These are phyloP conservation scores for Fremontodendron californicum DNA, from an alignment of 345 rosid species.

Conservation along the genomic window DNA sequence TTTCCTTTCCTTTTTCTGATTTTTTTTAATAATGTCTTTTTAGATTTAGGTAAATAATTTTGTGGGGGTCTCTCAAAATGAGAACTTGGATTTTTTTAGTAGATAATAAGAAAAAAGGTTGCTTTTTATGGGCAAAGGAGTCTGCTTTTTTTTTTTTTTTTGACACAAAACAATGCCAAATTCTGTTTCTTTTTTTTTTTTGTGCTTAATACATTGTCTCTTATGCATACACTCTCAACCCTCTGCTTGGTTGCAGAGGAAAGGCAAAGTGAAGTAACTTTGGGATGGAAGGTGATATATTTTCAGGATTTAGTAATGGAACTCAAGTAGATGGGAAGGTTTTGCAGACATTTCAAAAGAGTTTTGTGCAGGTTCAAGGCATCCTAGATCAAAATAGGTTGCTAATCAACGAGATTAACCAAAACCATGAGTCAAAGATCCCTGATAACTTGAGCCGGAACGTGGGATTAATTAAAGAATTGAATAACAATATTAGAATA, in stretches of 20 bases:
- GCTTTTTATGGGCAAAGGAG: conserved; percentile 5
- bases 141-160: not conserved
- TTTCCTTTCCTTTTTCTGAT: not conserved
- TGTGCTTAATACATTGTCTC: conserved; percentile 5
- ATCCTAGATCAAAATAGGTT: conserved; percentile 79
- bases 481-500: conserved; percentile 79
- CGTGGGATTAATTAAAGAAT: conserved; percentile 82
- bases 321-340: conserved; percentile 55
- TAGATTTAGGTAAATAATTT: conserved; percentile 8
- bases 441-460: conserved; percentile 69
- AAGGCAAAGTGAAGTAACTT: not conserved
- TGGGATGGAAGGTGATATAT: conserved; percentile 74
- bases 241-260: not conserved
- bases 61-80: not conserved
- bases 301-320: conserved; percentile 53
- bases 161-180: conserved; percentile 4
- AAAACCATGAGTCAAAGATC: conserved; percentile 78
- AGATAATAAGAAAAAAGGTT: not conserved
- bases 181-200: conserved; percentile 11
- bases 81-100: not conserved
- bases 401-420: conserved; percentile 79
- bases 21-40: not conserved
- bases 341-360: conserved; percentile 69
- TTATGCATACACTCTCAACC: not conserved
- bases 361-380: conserved; percentile 74